Evolutionary conservation across 2,329 filamentous ascomycete genomes (phyloP).

Genomic region (Pseudodiploospora longispora): DNA sequence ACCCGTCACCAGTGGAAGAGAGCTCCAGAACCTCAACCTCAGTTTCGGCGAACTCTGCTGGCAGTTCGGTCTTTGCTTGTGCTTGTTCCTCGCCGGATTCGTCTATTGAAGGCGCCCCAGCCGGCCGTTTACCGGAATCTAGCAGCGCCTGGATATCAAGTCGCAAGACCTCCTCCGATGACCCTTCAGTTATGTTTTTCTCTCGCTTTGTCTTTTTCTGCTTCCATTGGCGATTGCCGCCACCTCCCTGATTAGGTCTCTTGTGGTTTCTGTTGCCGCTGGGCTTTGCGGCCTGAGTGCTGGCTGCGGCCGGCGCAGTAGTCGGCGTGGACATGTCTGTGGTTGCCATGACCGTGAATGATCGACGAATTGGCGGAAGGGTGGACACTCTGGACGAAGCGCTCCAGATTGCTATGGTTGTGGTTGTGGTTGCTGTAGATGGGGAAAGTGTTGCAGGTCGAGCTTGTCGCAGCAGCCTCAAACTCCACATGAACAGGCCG

Average conservation of each 20-base stretch:
- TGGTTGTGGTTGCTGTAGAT: not conserved
- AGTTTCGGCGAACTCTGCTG: slow-evolving; percentile 64
- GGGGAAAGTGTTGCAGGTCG: too few species aligned
- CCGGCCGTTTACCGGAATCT: slow-evolving; percentile 28
- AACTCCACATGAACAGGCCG: too few species aligned
- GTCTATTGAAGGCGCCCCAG: slow-evolving; percentile 18
- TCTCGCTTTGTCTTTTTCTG: slow-evolving; percentile 50
- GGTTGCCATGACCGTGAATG: slow-evolving; percentile 9
- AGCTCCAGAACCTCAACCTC: slow-evolving; percentile 75
- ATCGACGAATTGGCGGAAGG: not conserved
- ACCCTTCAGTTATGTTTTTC: slow-evolving; percentile 52
- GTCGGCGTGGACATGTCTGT: slow-evolving; percentile 4
- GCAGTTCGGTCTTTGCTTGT: slow-evolving; percentile 32
- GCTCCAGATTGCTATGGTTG: not conserved
- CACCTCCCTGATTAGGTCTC: slow-evolving; percentile 13
- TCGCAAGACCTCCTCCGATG: slow-evolving; percentile 58
- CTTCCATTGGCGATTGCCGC: slow-evolving; percentile 21
- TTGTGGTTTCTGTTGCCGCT: slow-evolving; percentile 12
- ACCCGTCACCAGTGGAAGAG: slow-evolving; percentile 86
- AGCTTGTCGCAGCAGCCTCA: too few species aligned
- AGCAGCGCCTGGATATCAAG: slow-evolving; percentile 53
- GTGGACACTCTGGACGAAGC: not conserved
- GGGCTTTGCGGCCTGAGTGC: slow-evolving; percentile 1
- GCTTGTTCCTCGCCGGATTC: slow-evolving; percentile 15
- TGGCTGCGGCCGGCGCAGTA: not conserved